phyloP scores from a whole-genome alignment of 768 basidiomycete species.

The Cubamyces sp. region DNA sequence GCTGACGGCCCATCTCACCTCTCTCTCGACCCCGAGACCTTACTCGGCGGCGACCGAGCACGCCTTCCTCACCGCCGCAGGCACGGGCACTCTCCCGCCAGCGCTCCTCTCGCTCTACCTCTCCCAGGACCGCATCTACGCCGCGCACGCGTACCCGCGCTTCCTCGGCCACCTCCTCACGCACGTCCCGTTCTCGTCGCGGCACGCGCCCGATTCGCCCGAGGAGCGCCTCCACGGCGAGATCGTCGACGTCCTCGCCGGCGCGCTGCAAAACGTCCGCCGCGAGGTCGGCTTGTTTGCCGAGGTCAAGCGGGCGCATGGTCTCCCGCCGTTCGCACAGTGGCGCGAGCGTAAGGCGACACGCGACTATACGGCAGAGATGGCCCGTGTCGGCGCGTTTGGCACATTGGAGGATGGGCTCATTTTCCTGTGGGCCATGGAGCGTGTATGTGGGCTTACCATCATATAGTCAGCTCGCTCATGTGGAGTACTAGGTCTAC shows the following conservation, averaged over 20 bases:
- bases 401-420: slow-evolving; percentile 63
- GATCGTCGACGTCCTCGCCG: slow-evolving; percentile 53
- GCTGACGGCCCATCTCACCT: slow-evolving; percentile 41
- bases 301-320: slow-evolving; percentile 47
- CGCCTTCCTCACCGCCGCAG: slow-evolving; percentile 62
- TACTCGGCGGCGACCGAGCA: slow-evolving; percentile 57
- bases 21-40: slow-evolving; percentile 39
- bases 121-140: slow-evolving; percentile 75
- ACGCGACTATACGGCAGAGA: slow-evolving; percentile 72
- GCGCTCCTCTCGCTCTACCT: slow-evolving; percentile 63
- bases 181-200: slow-evolving; percentile 54
- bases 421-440: slow-evolving; percentile 81
- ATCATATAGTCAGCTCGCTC: not conserved
- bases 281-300: slow-evolving; percentile 65
- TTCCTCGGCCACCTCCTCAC: slow-evolving; percentile 71
- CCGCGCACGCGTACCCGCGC: slow-evolving; percentile 72
- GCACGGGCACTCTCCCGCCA: slow-evolving; percentile 51
- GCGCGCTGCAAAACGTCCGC: slow-evolving; percentile 60
- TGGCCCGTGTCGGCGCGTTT: slow-evolving; percentile 54
- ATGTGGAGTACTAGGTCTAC: slow-evolving; percentile 53
- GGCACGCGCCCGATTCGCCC: slow-evolving; percentile 36
- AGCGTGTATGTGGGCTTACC: slow-evolving; percentile 49
- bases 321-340: slow-evolving; percentile 46
- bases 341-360: slow-evolving; percentile 65
- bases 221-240: slow-evolving; percentile 43